Percentiles rank a stretch among this genome's conserved stretches.
Evolutionary conservation across 176 grass and related monocot genomes (phyloP).

Genomic region (Lolium multiflorum): DNA sequence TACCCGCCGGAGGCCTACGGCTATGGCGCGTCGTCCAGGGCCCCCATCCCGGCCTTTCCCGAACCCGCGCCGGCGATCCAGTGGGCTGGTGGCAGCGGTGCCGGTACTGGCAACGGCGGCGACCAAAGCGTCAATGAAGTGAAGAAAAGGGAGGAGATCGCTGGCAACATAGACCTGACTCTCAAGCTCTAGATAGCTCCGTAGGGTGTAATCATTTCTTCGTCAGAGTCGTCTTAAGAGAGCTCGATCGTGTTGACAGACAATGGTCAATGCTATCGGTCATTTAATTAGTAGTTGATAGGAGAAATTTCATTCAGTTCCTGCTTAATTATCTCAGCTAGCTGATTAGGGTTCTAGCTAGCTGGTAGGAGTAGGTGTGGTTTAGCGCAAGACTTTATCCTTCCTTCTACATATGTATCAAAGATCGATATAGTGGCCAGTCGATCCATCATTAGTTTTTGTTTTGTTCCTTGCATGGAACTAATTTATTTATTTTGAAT

Average conservation of each 20-base stretch:
- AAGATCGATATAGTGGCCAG: not conserved
- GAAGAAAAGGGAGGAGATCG: slow-evolving; percentile 16
- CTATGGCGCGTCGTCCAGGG: slow-evolving; percentile 5
- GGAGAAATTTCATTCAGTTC: slow-evolving; percentile 6
- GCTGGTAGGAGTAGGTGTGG: not conserved
- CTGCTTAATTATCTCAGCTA: slow-evolving; percentile 1
- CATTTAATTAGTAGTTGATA: not conserved
- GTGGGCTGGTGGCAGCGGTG: not conserved
- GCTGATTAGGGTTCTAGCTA: not conserved
- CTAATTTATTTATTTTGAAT: slow-evolving; percentile 9
- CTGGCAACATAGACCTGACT: slow-evolving; percentile 47
- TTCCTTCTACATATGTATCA: not conserved
- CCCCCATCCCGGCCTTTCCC: not conserved
- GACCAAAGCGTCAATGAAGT: not conserved
- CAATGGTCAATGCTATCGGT: not conserved
- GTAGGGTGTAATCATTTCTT: slow-evolving; percentile 13
- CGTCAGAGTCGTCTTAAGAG: not conserved
- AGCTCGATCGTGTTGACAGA: not conserved
- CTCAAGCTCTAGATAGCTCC: slow-evolving; percentile 48
- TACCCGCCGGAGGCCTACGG: slow-evolving; percentile 36
- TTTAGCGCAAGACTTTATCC: slow-evolving; percentile 17
- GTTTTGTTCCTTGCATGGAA: slow-evolving; percentile 25
- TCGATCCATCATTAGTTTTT: not conserved
- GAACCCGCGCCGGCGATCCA: not conserved
- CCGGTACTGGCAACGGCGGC: not conserved